A percentile compares a stretch with the other conserved stretches of the same genome.
Evolutionary conservation across 495 filamentous ascomycete genomes (phyloP).

Genomic region (Polyplosphaeria fusca): DNA sequence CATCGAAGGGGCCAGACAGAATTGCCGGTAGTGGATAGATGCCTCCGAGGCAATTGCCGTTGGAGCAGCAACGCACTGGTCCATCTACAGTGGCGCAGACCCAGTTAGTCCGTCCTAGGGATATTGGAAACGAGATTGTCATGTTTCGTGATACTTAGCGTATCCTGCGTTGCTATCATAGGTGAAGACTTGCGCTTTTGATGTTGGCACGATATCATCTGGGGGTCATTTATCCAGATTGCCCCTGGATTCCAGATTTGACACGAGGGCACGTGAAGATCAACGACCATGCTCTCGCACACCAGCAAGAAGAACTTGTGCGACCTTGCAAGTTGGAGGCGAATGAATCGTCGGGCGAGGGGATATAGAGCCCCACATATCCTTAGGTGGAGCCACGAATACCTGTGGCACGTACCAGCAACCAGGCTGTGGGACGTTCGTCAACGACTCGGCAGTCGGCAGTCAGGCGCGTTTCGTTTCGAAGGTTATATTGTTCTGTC

Average conservation of each 20-base stretch:
- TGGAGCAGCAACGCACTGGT: conserved; percentile 6
- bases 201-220: conserved; percentile 2
- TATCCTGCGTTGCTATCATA: conserved; percentile 29
- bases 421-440: background rate
- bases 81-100: background rate
- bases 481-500: background rate
- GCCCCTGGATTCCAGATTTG: background rate
- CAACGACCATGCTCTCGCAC: background rate
- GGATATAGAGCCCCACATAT: conserved; percentile 2
- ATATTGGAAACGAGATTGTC: conserved; percentile 39
- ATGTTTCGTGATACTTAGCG: conserved; percentile 32
- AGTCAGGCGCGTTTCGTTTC: background rate
- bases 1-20: conserved; percentile 12
- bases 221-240: background rate
- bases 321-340: background rate
- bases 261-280: background rate
- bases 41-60: conserved; percentile 34
- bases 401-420: background rate
- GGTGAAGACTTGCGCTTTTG: background rate
- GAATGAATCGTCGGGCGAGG: background rate
- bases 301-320: background rate
- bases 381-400: background rate
- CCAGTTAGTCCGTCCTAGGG: conserved; percentile 21
- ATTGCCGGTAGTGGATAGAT: conserved; percentile 16
- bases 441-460: background rate